A percentile compares a stretch with the other conserved stretches of the same genome.
phyloP scores from a whole-genome alignment of 495 filamentous ascomycete species.

The Trichodelitschia bisporula region DNA sequence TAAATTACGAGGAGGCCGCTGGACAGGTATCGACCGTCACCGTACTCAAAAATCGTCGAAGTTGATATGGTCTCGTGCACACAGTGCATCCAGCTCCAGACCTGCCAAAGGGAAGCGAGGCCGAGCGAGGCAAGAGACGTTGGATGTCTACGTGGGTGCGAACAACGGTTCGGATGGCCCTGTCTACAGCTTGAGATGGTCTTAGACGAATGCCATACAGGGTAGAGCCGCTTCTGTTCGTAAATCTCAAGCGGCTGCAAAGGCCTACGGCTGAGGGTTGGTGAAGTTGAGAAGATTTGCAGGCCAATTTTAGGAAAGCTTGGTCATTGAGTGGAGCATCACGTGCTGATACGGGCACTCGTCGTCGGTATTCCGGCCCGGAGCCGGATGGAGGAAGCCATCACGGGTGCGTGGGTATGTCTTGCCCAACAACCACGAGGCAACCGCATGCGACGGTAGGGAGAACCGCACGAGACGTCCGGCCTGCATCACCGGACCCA shows the following conservation, averaged over 20 bases:
- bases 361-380: too few relatives aligned
- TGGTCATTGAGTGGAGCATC: too few relatives aligned
- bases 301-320: too few relatives aligned
- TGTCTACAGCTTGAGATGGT: not conserved
- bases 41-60: slow-evolving; percentile 18
- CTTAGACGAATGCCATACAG: not conserved
- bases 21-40: slow-evolving; percentile 1
- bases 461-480: too few relatives aligned
- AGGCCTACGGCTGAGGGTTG: not conserved
- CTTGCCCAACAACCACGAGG: too few relatives aligned
- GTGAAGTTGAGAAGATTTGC: too few relatives aligned
- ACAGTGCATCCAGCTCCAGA: slow-evolving; percentile 15
- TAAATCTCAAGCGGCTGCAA: not conserved
- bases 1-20: slow-evolving; percentile 13
- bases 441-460: too few relatives aligned
- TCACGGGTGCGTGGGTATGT: too few relatives aligned
- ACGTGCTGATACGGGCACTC: too few relatives aligned
- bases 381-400: too few relatives aligned
- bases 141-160: slow-evolving; percentile 1
- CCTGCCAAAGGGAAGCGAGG: slow-evolving; percentile 9
- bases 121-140: slow-evolving; percentile 16
- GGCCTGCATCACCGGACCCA: too few relatives aligned
- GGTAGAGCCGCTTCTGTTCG: not conserved
- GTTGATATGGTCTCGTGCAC: slow-evolving; percentile 14
- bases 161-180: not conserved